Percentiles rank a stretch among this genome's conserved stretches.
These are phyloP conservation scores for Lentinus tigrinus DNA, from an alignment of 768 basidiomycete genomes.

Conservation along the genomic window DNA sequence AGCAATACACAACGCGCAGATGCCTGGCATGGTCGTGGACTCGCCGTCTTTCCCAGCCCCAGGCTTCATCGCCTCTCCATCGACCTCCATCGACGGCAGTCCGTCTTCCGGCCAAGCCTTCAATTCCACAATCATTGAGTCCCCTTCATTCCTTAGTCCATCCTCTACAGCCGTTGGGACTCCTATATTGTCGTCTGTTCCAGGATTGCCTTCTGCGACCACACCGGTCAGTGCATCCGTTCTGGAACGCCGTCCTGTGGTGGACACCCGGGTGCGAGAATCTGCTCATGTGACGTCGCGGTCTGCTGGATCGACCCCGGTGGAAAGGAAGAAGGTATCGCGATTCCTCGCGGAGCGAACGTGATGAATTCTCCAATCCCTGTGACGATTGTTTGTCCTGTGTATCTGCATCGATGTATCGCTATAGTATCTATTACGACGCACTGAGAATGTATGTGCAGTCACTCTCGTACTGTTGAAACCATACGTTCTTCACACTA, in stretches of 20 bases:
- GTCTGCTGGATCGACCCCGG: not conserved
- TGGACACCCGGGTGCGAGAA: conserved; percentile 21
- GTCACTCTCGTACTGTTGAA: no score
- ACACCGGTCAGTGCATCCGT: conserved; percentile 5
- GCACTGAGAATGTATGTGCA: not conserved
- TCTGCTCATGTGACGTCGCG: conserved; percentile 1
- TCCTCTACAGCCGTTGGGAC: conserved; percentile 4
- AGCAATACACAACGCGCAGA: conserved; percentile 9
- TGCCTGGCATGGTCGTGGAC: conserved; percentile 27
- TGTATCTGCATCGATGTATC: conserved; percentile 4
- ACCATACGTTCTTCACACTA: no score
- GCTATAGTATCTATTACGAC: conserved; percentile 7
- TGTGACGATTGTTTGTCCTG: not conserved
- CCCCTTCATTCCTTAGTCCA: conserved; percentile 24
- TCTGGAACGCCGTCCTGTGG: conserved; percentile 17
- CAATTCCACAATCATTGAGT: conserved; percentile 13
- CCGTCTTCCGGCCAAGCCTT: not conserved
- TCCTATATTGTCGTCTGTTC: not conserved
- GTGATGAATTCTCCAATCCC: not conserved
- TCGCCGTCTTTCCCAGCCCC: conserved; percentile 26
- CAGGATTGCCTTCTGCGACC: not conserved
- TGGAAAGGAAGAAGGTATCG: conserved; percentile 22
- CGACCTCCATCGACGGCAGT: not conserved
- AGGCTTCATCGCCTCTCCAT: conserved; percentile 10
- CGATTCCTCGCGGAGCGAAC: conserved; percentile 25